Evolutionary conservation across 345 rosid genomes (phyloP).

Genomic region (Ceriops decandra): DNA sequence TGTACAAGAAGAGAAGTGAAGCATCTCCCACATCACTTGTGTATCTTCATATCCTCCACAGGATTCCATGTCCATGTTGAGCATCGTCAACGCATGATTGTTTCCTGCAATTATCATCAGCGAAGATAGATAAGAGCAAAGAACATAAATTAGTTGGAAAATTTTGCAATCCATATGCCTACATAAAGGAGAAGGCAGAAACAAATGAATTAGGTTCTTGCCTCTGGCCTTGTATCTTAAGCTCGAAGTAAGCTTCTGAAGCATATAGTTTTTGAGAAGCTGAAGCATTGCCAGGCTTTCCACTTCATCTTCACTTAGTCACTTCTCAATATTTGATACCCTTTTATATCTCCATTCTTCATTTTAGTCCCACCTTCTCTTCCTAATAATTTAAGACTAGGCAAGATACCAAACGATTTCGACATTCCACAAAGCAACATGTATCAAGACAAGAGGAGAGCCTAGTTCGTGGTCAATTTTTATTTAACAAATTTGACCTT

Average conservation of each 20-base stretch:
- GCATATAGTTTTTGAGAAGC: conserved; percentile 28
- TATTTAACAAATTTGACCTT: background rate
- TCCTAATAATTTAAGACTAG: conserved; percentile 21
- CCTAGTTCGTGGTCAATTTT: background rate
- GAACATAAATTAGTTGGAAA: background rate
- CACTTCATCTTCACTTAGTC: conserved; percentile 33
- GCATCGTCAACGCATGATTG: conserved; percentile 32
- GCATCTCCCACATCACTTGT: conserved; percentile 62
- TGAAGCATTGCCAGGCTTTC: conserved; percentile 35
- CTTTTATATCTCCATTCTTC: conserved; percentile 13
- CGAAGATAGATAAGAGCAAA: background rate
- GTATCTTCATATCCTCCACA: conserved; percentile 53
- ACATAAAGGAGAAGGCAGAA: background rate
- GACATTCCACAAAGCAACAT: conserved; percentile 38
- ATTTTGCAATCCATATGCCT: background rate
- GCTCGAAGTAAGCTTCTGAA: conserved; percentile 37
- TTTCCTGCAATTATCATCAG: conserved; percentile 28
- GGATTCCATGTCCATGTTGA: conserved; percentile 60
- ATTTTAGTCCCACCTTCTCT: background rate
- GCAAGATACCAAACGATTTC: conserved; percentile 23
- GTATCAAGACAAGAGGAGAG: conserved; percentile 22
- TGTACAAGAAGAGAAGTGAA: conserved; percentile 43
- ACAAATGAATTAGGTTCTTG: conserved; percentile 14
- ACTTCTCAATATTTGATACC: background rate
- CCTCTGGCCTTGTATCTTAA: conserved; percentile 40